phyloP scores from a whole-genome alignment of 768 basidiomycete genomes.

The Mycena vitilis region DNA sequence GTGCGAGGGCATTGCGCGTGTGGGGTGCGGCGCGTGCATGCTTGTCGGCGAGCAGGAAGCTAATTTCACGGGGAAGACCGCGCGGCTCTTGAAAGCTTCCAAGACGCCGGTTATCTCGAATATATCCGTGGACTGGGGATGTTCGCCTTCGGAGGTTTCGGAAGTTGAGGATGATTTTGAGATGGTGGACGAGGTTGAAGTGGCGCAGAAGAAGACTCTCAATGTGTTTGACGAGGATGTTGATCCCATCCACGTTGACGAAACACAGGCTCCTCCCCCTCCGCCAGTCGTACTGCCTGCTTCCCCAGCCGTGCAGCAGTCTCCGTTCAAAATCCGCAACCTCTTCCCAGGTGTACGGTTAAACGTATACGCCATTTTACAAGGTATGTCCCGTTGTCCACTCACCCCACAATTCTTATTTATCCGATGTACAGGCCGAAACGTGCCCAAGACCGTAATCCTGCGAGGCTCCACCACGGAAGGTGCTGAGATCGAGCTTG shows the following conservation, averaged over 20 bases:
- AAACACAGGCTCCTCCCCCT: constrained; percentile 20
- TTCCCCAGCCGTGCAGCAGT: constrained; percentile 28
- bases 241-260: constrained; percentile 7
- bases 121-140: constrained; percentile 54
- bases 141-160: not conserved
- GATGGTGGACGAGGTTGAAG: constrained; percentile 22
- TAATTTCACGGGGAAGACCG: constrained; percentile 51
- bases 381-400: constrained; percentile 13
- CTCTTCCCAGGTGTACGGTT: constrained; percentile 29
- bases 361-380: constrained; percentile 29
- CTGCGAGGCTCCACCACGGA: constrained; percentile 30
- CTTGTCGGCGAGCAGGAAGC: constrained; percentile 50
- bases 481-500: constrained; percentile 35
- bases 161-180: constrained; percentile 31
- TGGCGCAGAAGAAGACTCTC: constrained; percentile 11
- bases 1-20: constrained; percentile 54
- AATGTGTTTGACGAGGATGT: constrained; percentile 31
- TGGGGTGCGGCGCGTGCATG: constrained; percentile 54
- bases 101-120: constrained; percentile 48
- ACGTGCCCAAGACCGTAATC: constrained; percentile 30
- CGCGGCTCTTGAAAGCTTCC: constrained; percentile 54
- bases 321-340: constrained; percentile 29
- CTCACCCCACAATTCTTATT: not conserved
- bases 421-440: constrained; percentile 15
- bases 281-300: constrained; percentile 20